Percentiles rank a stretch among this genome's conserved stretches.
phyloP scores from a whole-genome alignment of 805 yeast genomes.

The Nakazawaea anatomiae region DNA sequence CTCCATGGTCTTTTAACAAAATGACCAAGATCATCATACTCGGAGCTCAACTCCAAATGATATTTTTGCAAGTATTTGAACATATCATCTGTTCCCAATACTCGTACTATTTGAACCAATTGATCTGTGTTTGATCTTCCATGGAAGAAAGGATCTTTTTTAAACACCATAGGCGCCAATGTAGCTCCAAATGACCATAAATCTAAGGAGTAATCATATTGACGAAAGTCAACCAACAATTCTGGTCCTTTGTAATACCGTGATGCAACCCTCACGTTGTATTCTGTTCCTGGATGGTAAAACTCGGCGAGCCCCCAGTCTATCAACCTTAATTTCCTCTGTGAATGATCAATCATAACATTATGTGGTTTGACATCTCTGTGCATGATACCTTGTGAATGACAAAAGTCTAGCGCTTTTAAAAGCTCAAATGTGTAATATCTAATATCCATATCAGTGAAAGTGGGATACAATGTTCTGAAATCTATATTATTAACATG shows the following conservation, averaged over 20 bases:
- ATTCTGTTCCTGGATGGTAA: conserved; percentile 83
- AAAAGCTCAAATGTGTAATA: conserved; percentile 78
- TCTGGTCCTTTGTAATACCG: conserved; percentile 94
- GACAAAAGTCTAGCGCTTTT: conserved; percentile 82
- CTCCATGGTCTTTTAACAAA: conserved; percentile 65
- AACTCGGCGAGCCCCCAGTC: conserved; percentile 98
- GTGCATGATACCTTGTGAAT: conserved; percentile 94
- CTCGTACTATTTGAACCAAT: conserved; percentile 80
- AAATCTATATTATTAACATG: conserved; percentile 79
- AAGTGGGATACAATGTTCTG: conserved; percentile 72
- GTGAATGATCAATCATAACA: conserved; percentile 86
- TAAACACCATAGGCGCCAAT: conserved; percentile 84
- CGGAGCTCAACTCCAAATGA: conserved; percentile 61
- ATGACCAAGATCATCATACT: conserved; percentile 70
- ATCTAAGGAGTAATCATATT: conserved; percentile 88
- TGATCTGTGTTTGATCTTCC: conserved; percentile 91
- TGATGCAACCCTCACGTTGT: conserved; percentile 90
- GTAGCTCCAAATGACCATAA: conserved; percentile 94
- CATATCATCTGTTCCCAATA: conserved; percentile 80
- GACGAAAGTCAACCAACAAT: conserved; percentile 74
- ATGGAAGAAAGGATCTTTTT: conserved; percentile 87
- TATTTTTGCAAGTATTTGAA: conserved; percentile 66
- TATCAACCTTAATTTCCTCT: conserved; percentile 65
- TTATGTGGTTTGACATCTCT: conserved; percentile 95
- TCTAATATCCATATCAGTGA: conserved; percentile 70